Conservation (phyloP, 805 yeast species). For the Cyberlindnera veronae region DNA sequence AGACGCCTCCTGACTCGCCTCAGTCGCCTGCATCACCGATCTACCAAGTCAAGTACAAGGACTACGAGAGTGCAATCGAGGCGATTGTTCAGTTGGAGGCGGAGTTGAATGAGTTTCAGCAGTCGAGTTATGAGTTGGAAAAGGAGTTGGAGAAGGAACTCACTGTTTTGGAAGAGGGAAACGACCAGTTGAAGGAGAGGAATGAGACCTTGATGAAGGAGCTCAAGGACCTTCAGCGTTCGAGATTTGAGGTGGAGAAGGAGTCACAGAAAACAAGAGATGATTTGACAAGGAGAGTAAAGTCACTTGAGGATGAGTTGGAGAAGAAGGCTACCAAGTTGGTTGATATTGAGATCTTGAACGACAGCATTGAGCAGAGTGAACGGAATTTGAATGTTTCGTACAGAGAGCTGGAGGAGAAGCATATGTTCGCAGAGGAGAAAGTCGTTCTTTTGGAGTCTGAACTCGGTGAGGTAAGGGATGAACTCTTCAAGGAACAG, state of each 20-base stretch:
- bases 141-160: conserved; percentile 41
- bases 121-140: conserved; percentile 42
- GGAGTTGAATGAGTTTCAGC: conserved; percentile 41
- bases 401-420: conserved; percentile 33
- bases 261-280: conserved; percentile 24
- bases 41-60: conserved; percentile 25
- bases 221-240: conserved; percentile 25
- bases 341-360: conserved; percentile 39
- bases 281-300: conserved; percentile 21
- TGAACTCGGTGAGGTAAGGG: conserved; percentile 32
- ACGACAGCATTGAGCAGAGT: conserved; percentile 42
- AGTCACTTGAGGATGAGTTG: conserved; percentile 29
- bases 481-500: conserved; percentile 25
- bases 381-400: conserved; percentile 35
- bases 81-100: conserved; percentile 39
- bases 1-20: conserved; percentile 10
- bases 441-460: conserved; percentile 36
- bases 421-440: conserved; percentile 36
- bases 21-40: conserved; percentile 15
- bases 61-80: conserved; percentile 30
- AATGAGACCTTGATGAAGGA: conserved; percentile 24
- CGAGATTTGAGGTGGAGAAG: conserved; percentile 27
- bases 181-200: conserved; percentile 20
- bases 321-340: conserved; percentile 30
- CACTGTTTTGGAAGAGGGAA: conserved; percentile 29